phyloP scores from a whole-genome alignment of 441 rosid species.

The Aleurites moluccanus region DNA sequence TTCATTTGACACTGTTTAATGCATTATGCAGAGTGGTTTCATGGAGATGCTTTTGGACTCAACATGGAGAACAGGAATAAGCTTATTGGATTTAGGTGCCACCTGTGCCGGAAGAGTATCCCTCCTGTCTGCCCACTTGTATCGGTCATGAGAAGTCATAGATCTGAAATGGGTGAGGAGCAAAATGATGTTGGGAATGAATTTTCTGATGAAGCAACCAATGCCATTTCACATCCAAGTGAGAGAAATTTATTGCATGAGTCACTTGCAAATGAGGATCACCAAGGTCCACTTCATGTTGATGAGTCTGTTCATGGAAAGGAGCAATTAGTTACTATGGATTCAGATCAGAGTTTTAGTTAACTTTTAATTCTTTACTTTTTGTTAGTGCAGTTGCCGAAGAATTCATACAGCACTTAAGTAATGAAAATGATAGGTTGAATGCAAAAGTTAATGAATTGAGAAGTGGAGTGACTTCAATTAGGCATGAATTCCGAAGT shows the following conservation, averaged over 20 bases:
- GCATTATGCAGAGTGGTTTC: constrained; percentile 83
- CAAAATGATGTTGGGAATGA: constrained; percentile 31
- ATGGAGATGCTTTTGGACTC: constrained; percentile 91
- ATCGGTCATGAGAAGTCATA: constrained; percentile 30
- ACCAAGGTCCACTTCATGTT: constrained; percentile 24
- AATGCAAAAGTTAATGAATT: constrained; percentile 38
- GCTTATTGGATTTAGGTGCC: constrained; percentile 89
- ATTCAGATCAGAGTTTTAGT: constrained; percentile 19
- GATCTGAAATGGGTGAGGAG: constrained; percentile 34
- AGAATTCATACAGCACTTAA: constrained; percentile 57
- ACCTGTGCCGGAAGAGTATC: constrained; percentile 53
- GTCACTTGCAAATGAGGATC: constrained; percentile 27
- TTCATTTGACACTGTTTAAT: constrained; percentile 15
- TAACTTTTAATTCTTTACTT: constrained; percentile 19
- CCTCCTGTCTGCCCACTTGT: constrained; percentile 63
- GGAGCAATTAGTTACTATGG: constrained; percentile 22
- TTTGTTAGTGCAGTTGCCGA: constrained; percentile 54
- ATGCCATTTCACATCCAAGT: constrained; percentile 7
- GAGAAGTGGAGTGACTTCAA: constrained; percentile 47
- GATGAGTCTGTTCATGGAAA: constrained; percentile 22
- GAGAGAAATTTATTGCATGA: constrained; percentile 22
- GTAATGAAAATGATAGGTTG: constrained; percentile 53
- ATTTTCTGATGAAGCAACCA: constrained; percentile 21
- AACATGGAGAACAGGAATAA: constrained; percentile 45
- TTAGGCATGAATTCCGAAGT: constrained; percentile 42